Evolutionary conservation across 1,284 basidiomycete genomes (phyloP).

Genomic region (Phylloporus gajari): DNA sequence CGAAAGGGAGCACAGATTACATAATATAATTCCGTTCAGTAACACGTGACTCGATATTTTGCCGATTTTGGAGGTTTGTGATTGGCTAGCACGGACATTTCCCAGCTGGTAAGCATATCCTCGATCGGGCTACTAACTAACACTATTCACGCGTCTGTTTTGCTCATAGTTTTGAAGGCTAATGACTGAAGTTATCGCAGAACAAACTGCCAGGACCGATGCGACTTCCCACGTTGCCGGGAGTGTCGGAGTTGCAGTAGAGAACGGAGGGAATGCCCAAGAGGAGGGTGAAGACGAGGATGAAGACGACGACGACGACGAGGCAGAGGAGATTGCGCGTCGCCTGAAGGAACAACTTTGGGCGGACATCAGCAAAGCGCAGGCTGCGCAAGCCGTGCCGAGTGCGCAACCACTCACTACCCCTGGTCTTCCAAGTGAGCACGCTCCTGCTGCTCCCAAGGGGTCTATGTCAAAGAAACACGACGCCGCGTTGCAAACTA

Average conservation of each 20-base stretch:
- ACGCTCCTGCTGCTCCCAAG: conserved; percentile 11
- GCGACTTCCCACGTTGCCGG: conserved; percentile 1
- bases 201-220: conserved; percentile 15
- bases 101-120: conserved; percentile 23
- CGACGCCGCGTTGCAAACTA: conserved; percentile 67
- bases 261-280: conserved; percentile 49
- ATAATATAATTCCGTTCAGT: conserved; percentile 11
- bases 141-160: conserved; percentile 24
- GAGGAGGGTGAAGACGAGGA: conserved; percentile 62
- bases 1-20: conserved; percentile 12
- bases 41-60: conserved; percentile 30
- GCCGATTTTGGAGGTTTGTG: conserved; percentile 20
- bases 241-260: conserved; percentile 16
- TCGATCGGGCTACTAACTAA: conserved; percentile 15
- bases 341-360: conserved; percentile 74
- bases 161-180: conserved; percentile 13
- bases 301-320: conserved; percentile 74
- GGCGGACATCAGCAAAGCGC: conserved; percentile 75
- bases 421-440: conserved; percentile 11
- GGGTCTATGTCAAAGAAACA: conserved; percentile 52
- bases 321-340: conserved; percentile 76
- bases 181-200: conserved; percentile 28
- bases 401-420: conserved; percentile 9
- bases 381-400: conserved; percentile 52
- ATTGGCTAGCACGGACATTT: conserved; percentile 3